A percentile compares a stretch with the other conserved stretches of the same genome.
These are phyloP conservation scores for Solanum chacoense DNA, from an alignment of 305 asterid species.

Conservation along the genomic window DNA sequence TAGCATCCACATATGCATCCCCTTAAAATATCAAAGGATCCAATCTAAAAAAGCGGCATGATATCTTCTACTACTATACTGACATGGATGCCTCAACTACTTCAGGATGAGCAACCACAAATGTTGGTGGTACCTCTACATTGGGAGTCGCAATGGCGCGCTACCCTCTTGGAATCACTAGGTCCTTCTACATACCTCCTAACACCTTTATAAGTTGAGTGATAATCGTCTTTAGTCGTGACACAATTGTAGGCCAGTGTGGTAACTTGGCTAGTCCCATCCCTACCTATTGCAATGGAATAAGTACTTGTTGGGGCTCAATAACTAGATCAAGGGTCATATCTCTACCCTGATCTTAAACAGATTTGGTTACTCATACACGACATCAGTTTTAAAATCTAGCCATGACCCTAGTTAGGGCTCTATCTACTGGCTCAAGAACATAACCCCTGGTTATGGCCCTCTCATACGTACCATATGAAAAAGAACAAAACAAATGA, in stretches of 20 bases:
- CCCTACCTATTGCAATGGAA: no score
- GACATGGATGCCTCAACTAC: not conserved
- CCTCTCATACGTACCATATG: not conserved
- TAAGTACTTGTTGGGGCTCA: not conserved
- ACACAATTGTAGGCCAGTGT: no score
- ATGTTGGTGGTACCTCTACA: not conserved
- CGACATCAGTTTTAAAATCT: no score
- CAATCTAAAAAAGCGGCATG: not conserved
- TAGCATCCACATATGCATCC: not conserved
- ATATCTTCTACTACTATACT: no score
- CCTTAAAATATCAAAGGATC: not conserved
- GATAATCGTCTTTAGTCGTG: not conserved
- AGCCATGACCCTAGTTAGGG: not conserved
- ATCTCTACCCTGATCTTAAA: not conserved
- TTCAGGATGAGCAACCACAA: not conserved
- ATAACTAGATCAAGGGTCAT: not conserved
- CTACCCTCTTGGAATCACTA: not conserved
- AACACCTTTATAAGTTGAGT: not conserved
- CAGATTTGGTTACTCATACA: not conserved
- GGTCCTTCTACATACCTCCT: not conserved
- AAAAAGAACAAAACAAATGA: no score
- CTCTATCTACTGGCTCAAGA: not conserved
- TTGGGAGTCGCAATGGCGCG: not conserved
- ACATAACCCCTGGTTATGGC: not conserved
- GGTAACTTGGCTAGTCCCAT: no score